These are phyloP conservation scores for Groenewaldozyma auringiensis DNA, from an alignment of 1,139 yeast genomes.

Conservation along the genomic window DNA sequence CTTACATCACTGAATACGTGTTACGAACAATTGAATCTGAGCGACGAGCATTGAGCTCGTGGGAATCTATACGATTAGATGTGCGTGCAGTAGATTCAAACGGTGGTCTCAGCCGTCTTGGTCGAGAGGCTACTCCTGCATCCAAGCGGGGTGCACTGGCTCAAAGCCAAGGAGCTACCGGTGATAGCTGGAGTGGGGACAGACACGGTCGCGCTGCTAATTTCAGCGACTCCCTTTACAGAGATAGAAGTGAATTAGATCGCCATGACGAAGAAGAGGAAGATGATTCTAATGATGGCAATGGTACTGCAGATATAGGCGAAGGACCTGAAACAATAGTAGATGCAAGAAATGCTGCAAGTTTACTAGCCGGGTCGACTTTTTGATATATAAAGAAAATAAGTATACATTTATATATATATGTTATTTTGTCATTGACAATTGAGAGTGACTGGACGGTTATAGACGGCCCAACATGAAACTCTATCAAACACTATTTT, in stretches of 20 bases:
- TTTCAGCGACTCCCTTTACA: constrained; percentile 6
- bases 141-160: constrained; percentile 23
- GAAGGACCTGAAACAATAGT: constrained; percentile 35
- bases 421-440: too few species aligned
- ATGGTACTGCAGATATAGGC: constrained; percentile 14
- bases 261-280: constrained; percentile 24
- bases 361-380: constrained; percentile 66
- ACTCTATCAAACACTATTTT: too few species aligned
- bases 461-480: too few species aligned
- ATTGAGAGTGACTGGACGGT: too few species aligned
- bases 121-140: constrained; percentile 52
- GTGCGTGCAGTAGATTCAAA: constrained; percentile 67
- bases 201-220: constrained; percentile 36
- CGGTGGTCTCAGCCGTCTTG: constrained; percentile 79
- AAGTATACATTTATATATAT: not conserved
- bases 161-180: constrained; percentile 45
- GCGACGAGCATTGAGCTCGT: constrained; percentile 64
- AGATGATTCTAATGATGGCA: constrained; percentile 13
- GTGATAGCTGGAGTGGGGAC: constrained; percentile 56
- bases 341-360: constrained; percentile 80
- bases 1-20: constrained; percentile 52
- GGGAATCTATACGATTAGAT: constrained; percentile 69
- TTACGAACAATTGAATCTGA: constrained; percentile 78
- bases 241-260: constrained; percentile 4
- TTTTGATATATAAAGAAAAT: constrained; percentile 36